Evolutionary conservation across 108 stramenopile genomes (phyloP).

Genomic region (Cylindrotheca closterium): DNA sequence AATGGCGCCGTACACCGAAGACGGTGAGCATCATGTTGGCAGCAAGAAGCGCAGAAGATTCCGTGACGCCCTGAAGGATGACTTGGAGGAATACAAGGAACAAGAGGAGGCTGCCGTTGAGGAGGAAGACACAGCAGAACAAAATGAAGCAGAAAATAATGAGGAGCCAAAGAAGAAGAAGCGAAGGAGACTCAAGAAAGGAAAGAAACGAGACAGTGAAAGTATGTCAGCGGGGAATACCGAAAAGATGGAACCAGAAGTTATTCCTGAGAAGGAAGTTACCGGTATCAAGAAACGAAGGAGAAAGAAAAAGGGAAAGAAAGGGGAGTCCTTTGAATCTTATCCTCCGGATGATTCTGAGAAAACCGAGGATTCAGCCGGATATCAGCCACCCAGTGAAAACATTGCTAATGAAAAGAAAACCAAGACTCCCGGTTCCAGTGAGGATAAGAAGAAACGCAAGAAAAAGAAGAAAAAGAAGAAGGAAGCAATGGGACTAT

Average conservation of each 20-base stretch:
- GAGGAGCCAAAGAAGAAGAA: slow-evolving; percentile 57
- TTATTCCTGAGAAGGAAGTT: not conserved
- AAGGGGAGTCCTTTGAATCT: not conserved
- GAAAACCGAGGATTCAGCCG: slow-evolving; percentile 1
- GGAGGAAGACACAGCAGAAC: slow-evolving; percentile 17
- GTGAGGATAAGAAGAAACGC: slow-evolving; percentile 30
- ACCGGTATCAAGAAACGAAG: slow-evolving; percentile 23
- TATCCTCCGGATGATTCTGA: not conserved
- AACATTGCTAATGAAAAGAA: no score
- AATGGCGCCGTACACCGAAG: slow-evolving; percentile 93
- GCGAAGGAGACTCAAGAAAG: slow-evolving; percentile 49
- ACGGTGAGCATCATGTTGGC: slow-evolving; percentile 67
- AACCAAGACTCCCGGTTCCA: no score
- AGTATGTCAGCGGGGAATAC: not conserved
- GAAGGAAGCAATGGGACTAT: slow-evolving; percentile 55
- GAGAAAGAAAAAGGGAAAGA: slow-evolving; percentile 20
- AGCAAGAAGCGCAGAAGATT: slow-evolving; percentile 75
- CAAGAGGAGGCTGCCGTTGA: slow-evolving; percentile 1
- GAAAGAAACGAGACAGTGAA: slow-evolving; percentile 22
- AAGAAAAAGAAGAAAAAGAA: slow-evolving; percentile 46
- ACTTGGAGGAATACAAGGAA: slow-evolving; percentile 38
- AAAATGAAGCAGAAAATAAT: slow-evolving; percentile 16
- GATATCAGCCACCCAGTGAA: no score
- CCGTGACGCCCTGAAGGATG: slow-evolving; percentile 71
- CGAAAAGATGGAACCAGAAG: not conserved